Evolutionary conservation across 495 filamentous ascomycete species (phyloP).

Genomic region (Xylaria castorea): DNA sequence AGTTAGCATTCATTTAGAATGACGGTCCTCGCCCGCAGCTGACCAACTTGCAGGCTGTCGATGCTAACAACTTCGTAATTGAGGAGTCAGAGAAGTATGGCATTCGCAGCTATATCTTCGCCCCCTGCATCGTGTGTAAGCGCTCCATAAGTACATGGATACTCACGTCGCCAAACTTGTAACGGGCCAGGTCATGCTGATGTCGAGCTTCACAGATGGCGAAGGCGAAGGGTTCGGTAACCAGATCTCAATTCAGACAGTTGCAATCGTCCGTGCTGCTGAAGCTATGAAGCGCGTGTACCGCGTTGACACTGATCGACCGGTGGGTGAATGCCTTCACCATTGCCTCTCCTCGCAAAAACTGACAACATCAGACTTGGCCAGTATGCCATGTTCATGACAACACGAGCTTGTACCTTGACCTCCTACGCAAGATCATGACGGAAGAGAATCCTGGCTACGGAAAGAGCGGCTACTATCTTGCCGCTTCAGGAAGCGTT

Average conservation of each 20-base stretch:
- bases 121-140: constrained; percentile 53
- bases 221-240: constrained; percentile 57
- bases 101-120: constrained; percentile 55
- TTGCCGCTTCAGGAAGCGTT: constrained; percentile 55
- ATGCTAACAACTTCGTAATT: constrained; percentile 47
- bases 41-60: constrained; percentile 35
- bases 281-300: constrained; percentile 46
- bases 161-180: neutral
- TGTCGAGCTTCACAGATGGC: constrained; percentile 42
- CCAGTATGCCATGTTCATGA: constrained; percentile 57
- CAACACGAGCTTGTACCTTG: constrained; percentile 51
- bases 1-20: constrained; percentile 24
- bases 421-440: constrained; percentile 53
- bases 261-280: constrained; percentile 54
- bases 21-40: neutral
- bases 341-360: neutral
- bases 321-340: constrained; percentile 38
- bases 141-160: neutral
- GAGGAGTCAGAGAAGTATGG: constrained; percentile 46
- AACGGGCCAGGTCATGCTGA: neutral
- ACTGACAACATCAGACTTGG: constrained; percentile 46
- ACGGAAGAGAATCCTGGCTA: constrained; percentile 42
- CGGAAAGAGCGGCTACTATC: constrained; percentile 56
- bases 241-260: constrained; percentile 56
- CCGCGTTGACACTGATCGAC: constrained; percentile 41